Percentiles rank a stretch among this genome's conserved stretches.
These are phyloP conservation scores for Backusella macrospora DNA, from an alignment of 192 early-diverging fungal genomes.

Conservation along the genomic window DNA sequence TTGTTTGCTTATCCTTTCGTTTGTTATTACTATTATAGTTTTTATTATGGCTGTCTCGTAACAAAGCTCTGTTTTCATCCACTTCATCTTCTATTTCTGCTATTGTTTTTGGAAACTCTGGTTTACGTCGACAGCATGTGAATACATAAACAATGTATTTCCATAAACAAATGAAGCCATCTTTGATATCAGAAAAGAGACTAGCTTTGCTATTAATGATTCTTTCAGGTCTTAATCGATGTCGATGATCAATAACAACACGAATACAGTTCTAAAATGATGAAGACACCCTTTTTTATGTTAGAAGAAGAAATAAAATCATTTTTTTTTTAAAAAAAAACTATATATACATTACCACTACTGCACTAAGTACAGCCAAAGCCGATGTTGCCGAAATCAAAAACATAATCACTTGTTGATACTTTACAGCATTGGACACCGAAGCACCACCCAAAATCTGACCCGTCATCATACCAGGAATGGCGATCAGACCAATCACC, in stretches of 20 bases:
- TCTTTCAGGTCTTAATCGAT: constrained; percentile 30
- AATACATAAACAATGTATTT: background rate
- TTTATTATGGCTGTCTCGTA: background rate
- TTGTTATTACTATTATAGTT: background rate
- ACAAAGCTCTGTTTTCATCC: background rate
- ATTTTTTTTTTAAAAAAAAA: too few relatives aligned
- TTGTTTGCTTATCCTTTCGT: background rate
- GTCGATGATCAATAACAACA: constrained; percentile 22
- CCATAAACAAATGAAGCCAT: background rate
- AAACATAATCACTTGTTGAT: constrained; percentile 86
- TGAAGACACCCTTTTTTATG: background rate
- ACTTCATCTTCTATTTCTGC: background rate
- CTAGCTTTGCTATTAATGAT: constrained; percentile 23
- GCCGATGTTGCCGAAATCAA: constrained; percentile 78
- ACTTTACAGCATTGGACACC: constrained; percentile 75
- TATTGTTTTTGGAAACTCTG: background rate
- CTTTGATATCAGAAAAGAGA: constrained; percentile 22
- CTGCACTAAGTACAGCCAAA: constrained; percentile 56
- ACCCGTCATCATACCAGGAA: constrained; percentile 89
- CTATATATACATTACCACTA: constrained; percentile 39
- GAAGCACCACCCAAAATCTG: constrained; percentile 84
- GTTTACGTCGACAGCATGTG: background rate
- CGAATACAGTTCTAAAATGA: constrained; percentile 15
- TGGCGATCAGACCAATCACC: constrained; percentile 82
- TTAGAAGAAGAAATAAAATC: too few relatives aligned